Evolutionary conservation across 2,329 filamentous ascomycete genomes (phyloP), one percentile per base, ranked within the genome.

Genomic region (Ascomycota sp.): DNA sequence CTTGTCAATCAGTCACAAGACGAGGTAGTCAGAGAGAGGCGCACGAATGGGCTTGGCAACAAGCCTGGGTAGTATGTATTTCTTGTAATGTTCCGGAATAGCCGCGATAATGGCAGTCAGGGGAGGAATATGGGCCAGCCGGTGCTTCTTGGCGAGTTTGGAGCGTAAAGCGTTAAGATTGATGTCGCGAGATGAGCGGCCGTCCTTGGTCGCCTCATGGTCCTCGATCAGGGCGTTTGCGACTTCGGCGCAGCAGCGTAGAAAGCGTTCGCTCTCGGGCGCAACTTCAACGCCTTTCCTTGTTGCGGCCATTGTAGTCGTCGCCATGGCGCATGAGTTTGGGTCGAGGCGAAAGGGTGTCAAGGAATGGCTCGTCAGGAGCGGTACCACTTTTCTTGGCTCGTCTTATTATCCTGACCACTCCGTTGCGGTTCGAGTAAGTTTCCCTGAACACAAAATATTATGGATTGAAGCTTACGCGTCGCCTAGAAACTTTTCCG

Each of bases 31-130:
- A 8, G 7, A 23, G n/a, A 11, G 15, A 8, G 5, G 32, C 41
- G 28, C 64, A 77, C 80, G 68, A 35, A 98, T 95, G 2, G 89
- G 89, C 55, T 98, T 98, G 19, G 91, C 89, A 42, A 98, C 83
- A 37, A 98, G 62, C 56, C 93, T 93, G 13, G 85, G 89, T 36
- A 95, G 57, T 36, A 98, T 94, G 46, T 95, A 95, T 59, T 95
- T 98, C 63, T 95, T 98, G 59, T 95, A 94, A 51, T 95, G 85
- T 50, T 98, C 89, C n/a, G 91, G 91, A 23, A 98, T 86, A 8
- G 89, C 89, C 32, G 89, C 82, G 47, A 98, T 95, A 47, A 98
- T 98, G 35, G 89, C 86, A 7, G 86, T 95, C 38, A 98, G 60
- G 19, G 91, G 82, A 21, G 89, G 89, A 41, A 92, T 80, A 36